Evolutionary conservation across 208 protist genomes (phyloP).

Genomic region (Lotmaria passim): DNA sequence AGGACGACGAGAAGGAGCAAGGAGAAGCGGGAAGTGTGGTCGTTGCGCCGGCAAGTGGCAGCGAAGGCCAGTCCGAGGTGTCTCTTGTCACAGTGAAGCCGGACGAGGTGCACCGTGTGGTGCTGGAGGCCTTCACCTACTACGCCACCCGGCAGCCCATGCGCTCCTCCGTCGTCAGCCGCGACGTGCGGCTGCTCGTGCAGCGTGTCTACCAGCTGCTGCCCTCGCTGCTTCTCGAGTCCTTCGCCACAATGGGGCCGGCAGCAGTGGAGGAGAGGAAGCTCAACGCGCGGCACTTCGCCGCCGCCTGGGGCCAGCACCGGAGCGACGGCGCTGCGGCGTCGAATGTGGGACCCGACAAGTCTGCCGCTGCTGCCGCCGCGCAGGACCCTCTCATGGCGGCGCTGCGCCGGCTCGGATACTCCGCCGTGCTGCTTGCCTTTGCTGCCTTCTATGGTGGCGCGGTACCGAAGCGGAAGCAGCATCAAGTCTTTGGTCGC

Average conservation of each 20-base stretch:
- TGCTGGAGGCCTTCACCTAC: slow-evolving; percentile 52
- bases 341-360: background rate
- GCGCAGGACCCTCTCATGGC: slow-evolving; percentile 48
- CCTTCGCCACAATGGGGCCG: background rate
- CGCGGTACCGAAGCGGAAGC: slow-evolving; percentile 67
- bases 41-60: background rate
- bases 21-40: background rate
- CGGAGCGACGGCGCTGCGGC: slow-evolving; percentile 16
- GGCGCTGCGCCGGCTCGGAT: slow-evolving; percentile 64
- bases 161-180: slow-evolving; percentile 62
- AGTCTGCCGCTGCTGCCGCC: background rate
- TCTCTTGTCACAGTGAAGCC: slow-evolving; percentile 7
- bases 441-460: slow-evolving; percentile 84
- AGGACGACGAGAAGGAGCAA: background rate
- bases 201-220: slow-evolving; percentile 70
- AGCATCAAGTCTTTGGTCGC: slow-evolving; percentile 59
- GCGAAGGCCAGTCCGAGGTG: background rate
- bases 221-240: slow-evolving; percentile 44
- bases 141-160: slow-evolving; percentile 82
- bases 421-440: slow-evolving; percentile 77
- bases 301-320: slow-evolving; percentile 56
- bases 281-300: slow-evolving; percentile 74
- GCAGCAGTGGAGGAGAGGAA: background rate
- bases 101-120: slow-evolving; percentile 17
- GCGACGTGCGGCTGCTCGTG: slow-evolving; percentile 64